Evolutionary conservation across 2,329 filamentous ascomycete genomes (phyloP).

Genomic region (Reticulascus tulasneorum): DNA sequence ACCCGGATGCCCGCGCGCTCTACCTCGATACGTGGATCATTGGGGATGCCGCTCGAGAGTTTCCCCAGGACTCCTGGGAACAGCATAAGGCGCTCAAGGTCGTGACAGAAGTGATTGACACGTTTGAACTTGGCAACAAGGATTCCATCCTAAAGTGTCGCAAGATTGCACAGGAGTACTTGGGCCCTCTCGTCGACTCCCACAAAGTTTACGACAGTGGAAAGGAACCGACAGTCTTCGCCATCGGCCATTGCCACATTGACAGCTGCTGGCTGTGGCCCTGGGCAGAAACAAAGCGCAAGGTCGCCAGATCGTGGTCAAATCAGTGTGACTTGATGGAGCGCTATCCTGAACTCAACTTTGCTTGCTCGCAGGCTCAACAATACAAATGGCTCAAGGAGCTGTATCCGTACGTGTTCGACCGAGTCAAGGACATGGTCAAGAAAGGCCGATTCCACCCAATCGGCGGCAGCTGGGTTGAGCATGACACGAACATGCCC

Average conservation of each 20-base stretch:
- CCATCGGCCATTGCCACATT: constrained; percentile 95
- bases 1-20: constrained; percentile 76
- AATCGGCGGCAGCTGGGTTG: constrained; percentile 97
- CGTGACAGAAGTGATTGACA: constrained; percentile 84
- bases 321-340: constrained; percentile 96
- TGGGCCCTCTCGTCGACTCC: constrained; percentile 78
- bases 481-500: constrained; percentile 97
- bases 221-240: constrained; percentile 74
- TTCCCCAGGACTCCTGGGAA: constrained; percentile 83
- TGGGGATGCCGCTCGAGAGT: constrained; percentile 85
- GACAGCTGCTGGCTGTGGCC: constrained; percentile 99
- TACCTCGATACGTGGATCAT: constrained; percentile 97
- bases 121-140: constrained; percentile 76
- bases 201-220: constrained; percentile 77
- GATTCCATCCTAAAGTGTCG: constrained; percentile 76
- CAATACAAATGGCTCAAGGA: constrained; percentile 97
- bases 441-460: constrained; percentile 89
- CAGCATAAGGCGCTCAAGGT: constrained; percentile 81
- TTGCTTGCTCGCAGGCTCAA: constrained; percentile 89
- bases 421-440: constrained; percentile 87
- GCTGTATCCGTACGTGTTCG: constrained; percentile 82
- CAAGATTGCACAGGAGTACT: constrained; percentile 76
- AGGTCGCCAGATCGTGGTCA: constrained; percentile 92
- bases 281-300: constrained; percentile 95
- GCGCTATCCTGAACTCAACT: constrained; percentile 87